phyloP scores from a whole-genome alignment of 2,329 filamentous ascomycete genomes.

The Fusarium coffeatum region DNA sequence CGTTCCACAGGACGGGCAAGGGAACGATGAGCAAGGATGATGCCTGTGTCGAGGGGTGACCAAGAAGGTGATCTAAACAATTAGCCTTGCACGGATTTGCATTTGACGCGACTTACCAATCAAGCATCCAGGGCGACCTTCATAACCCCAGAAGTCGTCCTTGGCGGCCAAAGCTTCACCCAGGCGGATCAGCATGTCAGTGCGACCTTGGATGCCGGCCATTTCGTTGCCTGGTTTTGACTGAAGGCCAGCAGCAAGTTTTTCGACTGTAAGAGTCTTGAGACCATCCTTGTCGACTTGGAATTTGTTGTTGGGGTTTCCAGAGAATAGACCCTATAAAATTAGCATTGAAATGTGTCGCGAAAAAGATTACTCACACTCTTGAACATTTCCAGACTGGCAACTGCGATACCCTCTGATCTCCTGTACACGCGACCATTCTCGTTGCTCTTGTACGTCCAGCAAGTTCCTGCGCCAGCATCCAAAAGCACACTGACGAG shows the following conservation, averaged over 20 bases:
- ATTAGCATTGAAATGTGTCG: conserved; percentile 31
- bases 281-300: conserved; percentile 91
- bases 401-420: conserved; percentile 87
- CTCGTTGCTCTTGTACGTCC: conserved; percentile 93
- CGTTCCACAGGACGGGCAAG: conserved; percentile 88
- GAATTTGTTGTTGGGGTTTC: conserved; percentile 81
- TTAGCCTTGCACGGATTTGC: conserved; percentile 28
- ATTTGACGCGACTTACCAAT: conserved; percentile 70
- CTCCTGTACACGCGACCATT: conserved; percentile 84
- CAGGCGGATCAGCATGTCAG: conserved; percentile 80
- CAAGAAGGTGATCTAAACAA: conserved; percentile 85
- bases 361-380: conserved; percentile 56
- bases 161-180: conserved; percentile 79
- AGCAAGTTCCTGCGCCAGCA: conserved; percentile 88
- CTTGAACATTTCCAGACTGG: conserved; percentile 91
- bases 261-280: conserved; percentile 76
- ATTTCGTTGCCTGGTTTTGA: conserved; percentile 84
- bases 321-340: conserved; percentile 81
- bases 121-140: conserved; percentile 92
- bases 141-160: conserved; percentile 83
- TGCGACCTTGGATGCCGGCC: conserved; percentile 85
- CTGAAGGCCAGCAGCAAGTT: conserved; percentile 85
- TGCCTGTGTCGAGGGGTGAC: conserved; percentile 88
- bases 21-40: conserved; percentile 89
- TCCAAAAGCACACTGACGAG: conserved; percentile 84